Evolutionary conservation across 2,329 filamentous ascomycete species (phyloP).

Genomic region (Epicoccum nigrum): DNA sequence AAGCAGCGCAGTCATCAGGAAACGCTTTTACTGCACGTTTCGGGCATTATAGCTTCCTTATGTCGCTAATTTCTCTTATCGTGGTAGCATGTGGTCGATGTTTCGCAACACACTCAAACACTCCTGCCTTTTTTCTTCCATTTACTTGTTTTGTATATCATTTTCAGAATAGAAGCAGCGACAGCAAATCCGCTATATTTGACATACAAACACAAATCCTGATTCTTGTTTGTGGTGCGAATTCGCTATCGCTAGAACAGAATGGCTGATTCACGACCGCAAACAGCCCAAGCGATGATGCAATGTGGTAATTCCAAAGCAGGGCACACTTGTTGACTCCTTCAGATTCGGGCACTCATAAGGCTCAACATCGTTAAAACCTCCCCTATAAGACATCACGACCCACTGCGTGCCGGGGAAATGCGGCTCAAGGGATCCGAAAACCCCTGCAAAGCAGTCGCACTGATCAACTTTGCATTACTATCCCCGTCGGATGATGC

Average conservation of each 20-base stretch:
- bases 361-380: conserved; percentile 6
- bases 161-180: too few species aligned
- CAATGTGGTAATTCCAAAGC: conserved; percentile 10
- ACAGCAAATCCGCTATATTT: too few species aligned
- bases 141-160: too few species aligned
- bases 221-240: not conserved
- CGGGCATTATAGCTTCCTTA: too few species aligned
- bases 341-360: not conserved
- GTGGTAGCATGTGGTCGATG: too few species aligned
- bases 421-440: conserved; percentile 10
- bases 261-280: not conserved
- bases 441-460: conserved; percentile 9
- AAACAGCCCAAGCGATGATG: conserved; percentile 8
- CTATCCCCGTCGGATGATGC: conserved; percentile 14
- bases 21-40: too few species aligned
- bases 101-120: too few species aligned
- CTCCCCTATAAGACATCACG: not conserved
- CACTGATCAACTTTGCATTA: conserved; percentile 9
- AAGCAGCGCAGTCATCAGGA: too few species aligned
- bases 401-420: conserved; percentile 10
- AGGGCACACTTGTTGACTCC: conserved; percentile 1
- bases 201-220: not conserved
- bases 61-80: too few species aligned
- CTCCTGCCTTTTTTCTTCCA: too few species aligned
- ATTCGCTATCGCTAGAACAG: not conserved